phyloP scores from a whole-genome alignment of 2,329 filamentous ascomycete species.

The Verticillium nonalfalfae region DNA sequence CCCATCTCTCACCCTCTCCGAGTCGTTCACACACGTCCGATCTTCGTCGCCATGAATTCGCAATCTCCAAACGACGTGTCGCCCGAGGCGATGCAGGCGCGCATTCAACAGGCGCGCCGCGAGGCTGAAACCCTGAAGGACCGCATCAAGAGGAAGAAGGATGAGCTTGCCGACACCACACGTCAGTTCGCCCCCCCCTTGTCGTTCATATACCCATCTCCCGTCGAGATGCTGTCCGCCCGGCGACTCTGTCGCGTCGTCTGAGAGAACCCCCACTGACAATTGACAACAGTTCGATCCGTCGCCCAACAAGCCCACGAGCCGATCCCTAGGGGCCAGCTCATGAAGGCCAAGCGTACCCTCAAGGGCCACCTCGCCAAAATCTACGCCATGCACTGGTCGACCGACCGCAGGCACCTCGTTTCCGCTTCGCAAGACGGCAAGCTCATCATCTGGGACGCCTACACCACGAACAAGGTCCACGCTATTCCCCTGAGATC shows the following conservation, averaged over 20 bases:
- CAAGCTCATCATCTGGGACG: slow-evolving; percentile 99
- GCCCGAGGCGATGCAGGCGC: slow-evolving; percentile 81
- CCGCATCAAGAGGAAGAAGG: slow-evolving; percentile 99
- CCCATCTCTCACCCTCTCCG: slow-evolving; percentile 8
- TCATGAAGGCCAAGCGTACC: slow-evolving; percentile 96
- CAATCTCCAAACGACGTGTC: slow-evolving; percentile 57
- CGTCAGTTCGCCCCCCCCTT: slow-evolving; percentile 59
- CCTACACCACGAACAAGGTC: slow-evolving; percentile 99
- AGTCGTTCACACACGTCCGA: slow-evolving; percentile 3
- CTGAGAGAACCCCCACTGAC: slow-evolving; percentile 12
- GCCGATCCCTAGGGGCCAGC: slow-evolving; percentile 77
- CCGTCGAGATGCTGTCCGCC: neutral
- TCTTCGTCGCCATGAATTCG: slow-evolving; percentile 42
- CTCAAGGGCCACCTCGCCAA: slow-evolving; percentile 97
- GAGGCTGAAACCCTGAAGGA: slow-evolving; percentile 98
- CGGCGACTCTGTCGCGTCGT: neutral
- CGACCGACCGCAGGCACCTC: slow-evolving; percentile 91
- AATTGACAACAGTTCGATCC: slow-evolving; percentile 63
- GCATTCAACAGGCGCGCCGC: slow-evolving; percentile 85
- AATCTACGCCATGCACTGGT: slow-evolving; percentile 99
- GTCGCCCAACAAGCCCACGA: slow-evolving; percentile 92
- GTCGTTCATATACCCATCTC: neutral
- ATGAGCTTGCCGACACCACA: slow-evolving; percentile 96
- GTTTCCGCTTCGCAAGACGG: slow-evolving; percentile 98
- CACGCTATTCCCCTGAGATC: slow-evolving; percentile 96